A percentile compares a stretch with the other conserved stretches of the same genome.
Conservation (phyloP, 441 rosid genomes). For the Hura crepitans region DNA sequence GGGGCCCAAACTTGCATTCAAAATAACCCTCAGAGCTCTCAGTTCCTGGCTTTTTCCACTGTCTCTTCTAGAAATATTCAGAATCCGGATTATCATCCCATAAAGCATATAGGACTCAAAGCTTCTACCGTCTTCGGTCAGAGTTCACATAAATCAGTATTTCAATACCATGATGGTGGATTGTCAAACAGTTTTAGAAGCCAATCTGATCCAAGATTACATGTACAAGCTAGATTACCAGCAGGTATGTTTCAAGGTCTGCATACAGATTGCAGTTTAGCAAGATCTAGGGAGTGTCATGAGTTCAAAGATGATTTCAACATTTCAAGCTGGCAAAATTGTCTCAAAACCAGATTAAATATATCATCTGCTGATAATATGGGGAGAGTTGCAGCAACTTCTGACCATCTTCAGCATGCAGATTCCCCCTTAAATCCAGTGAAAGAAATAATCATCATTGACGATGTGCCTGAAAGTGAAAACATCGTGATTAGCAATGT, state of each 20-base stretch:
- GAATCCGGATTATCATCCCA: slow-evolving; percentile 26
- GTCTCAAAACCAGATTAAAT: slow-evolving; percentile 25
- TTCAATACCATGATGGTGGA: slow-evolving; percentile 30
- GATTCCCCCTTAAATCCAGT: slow-evolving; percentile 24
- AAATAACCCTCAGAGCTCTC: slow-evolving; percentile 28
- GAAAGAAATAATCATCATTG: slow-evolving; percentile 53
- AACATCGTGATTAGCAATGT: slow-evolving; percentile 14
- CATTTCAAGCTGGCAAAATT: slow-evolving; percentile 21
- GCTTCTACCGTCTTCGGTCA: slow-evolving; percentile 29
- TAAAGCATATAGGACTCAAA: slow-evolving; percentile 25
- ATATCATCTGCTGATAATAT: slow-evolving; percentile 16
- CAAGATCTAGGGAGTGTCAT: slow-evolving; percentile 26
- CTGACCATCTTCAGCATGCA: slow-evolving; percentile 22
- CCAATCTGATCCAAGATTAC: slow-evolving; percentile 20
- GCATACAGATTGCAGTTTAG: slow-evolving; percentile 25
- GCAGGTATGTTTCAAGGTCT: slow-evolving; percentile 30
- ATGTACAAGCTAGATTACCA: slow-evolving; percentile 26
- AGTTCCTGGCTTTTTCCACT: slow-evolving; percentile 34
- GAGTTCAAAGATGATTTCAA: slow-evolving; percentile 27
- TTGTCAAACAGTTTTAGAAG: slow-evolving; percentile 28
- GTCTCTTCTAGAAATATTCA: slow-evolving; percentile 26
- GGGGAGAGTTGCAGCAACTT: slow-evolving; percentile 24
- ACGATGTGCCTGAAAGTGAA: slow-evolving; percentile 47
- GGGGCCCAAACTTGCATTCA: slow-evolving; percentile 32
- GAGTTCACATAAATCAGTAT: slow-evolving; percentile 26